A percentile compares a stretch with the other conserved stretches of the same genome.
phyloP scores from a whole-genome alignment of 345 rosid genomes.

The Eucalyptus lansdowneana region DNA sequence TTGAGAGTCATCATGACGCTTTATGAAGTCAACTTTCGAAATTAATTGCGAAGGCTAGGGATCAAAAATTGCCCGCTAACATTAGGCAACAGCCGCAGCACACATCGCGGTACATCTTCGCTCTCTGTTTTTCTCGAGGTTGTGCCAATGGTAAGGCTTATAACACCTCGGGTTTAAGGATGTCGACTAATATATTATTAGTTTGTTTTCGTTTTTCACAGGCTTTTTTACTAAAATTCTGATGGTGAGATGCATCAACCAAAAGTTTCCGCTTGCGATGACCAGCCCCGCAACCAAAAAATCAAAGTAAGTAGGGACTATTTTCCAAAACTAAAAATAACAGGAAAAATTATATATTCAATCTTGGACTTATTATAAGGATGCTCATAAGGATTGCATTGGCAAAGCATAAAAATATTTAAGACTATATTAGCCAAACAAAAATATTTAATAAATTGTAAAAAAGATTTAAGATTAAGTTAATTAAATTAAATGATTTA shows the following conservation, averaged over 20 bases:
- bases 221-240: too few species aligned
- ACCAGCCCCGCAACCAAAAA: not conserved
- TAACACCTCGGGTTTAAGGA: not conserved
- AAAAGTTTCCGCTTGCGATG: not conserved
- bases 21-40: not conserved
- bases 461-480: not conserved
- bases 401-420: too few species aligned
- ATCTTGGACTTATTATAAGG: too few species aligned
- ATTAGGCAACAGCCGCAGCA: not conserved
- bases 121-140: not conserved
- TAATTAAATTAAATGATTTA: not conserved
- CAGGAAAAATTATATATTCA: too few species aligned
- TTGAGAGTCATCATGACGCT: not conserved
- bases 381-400: too few species aligned
- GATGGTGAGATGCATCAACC: not conserved
- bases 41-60: not conserved
- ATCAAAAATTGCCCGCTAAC: not conserved
- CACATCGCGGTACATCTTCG: fast-evolving
- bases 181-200: not conserved
- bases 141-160: not conserved
- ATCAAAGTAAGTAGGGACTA: not conserved
- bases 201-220: too few species aligned
- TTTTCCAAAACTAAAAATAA: too few species aligned
- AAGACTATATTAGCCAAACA: too few species aligned
- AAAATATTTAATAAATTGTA: too few species aligned